Conservation (phyloP, 192 early-diverging fungal genomes). For the Coemansia sp. region DNA sequence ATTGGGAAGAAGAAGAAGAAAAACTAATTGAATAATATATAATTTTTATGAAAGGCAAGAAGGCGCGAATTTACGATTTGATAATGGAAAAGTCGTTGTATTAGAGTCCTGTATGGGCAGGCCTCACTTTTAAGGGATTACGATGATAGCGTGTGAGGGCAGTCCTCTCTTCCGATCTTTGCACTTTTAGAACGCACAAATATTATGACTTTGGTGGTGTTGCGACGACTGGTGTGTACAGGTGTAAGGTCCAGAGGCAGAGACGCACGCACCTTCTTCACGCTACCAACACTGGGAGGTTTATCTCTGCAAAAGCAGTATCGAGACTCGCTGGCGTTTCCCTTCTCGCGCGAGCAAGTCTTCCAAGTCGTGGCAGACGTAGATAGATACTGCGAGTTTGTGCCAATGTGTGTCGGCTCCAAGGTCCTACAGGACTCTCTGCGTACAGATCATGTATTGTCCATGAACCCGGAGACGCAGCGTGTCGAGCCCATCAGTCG, state of each 20-base stretch:
- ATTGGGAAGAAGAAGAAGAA: slow-evolving; percentile 2
- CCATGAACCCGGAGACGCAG: slow-evolving; percentile 6
- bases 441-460: slow-evolving; percentile 9
- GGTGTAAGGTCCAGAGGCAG: not conserved
- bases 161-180: not conserved
- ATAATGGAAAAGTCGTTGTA: not conserved
- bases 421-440: slow-evolving; percentile 38
- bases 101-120: not conserved
- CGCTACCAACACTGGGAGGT: slow-evolving; percentile 10
- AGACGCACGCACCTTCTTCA: slow-evolving; percentile 20
- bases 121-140: not conserved
- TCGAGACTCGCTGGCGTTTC: slow-evolving; percentile 61
- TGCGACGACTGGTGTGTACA: not conserved
- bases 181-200: not conserved
- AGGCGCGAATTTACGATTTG: too few relatives aligned
- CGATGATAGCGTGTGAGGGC: not conserved
- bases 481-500: not conserved
- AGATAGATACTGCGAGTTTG: slow-evolving; percentile 75
- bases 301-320: slow-evolving; percentile 16
- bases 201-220: not conserved
- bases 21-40: not conserved
- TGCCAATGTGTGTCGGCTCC: slow-evolving; percentile 81
- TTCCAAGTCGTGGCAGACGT: slow-evolving; percentile 83
- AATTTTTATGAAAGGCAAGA: too few relatives aligned
- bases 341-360: slow-evolving; percentile 67